Base-by-base conservation (phyloP, 2,329 filamentous ascomycete species). In the Hymenoscyphus occultus region DNA sequence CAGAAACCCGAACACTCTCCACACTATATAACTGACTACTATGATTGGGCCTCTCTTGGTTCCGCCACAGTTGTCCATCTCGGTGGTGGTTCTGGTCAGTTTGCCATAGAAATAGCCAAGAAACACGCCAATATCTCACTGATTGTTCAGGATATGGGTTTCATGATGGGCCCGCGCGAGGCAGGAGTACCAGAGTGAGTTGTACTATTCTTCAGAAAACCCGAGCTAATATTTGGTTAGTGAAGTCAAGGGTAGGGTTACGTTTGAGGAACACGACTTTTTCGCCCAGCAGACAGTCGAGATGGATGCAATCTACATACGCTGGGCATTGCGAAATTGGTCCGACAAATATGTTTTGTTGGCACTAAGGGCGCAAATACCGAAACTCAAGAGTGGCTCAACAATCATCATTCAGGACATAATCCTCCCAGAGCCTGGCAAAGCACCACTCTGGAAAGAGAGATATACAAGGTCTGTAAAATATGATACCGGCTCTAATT, bases 271-370 rank as follows among this genome's bases (percentile, higher is more conserved):
- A 2, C 79, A 83, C 71, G 77, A 81, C 70, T 79, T 83, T 70
- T 82, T 83, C 71, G 71, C 73, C 4, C 76, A 77, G 5, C 81
- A 83, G 70, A 76, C 78, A 2, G 71, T 80, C 0, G 61, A 68
- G 28, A 81, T 77, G 16, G 78, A 79, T 56, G 75, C 80, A 16
- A 83, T 81, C 70, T 74, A 81, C 62, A 73, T 82, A 63, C 78
- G 80, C n/a, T 76, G 76, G 72, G 80, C 83, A 62, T 73, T 84
- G 54, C 81, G 83, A 67, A 80, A 82, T 70, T 82, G 79, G 78
- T 76, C 80, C 0, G 79, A 82, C 40, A 73, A 75, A 9, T 74
- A 78, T 59, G 71, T 71, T 5, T 69, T 76, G 28, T 69, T 71
- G 39, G 79, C 80, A 56, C 69, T 77, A 9, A 72, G 73, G 45